Conservation (phyloP, 1,284 basidiomycete genomes). For the Heterobasidion occidentale region DNA sequence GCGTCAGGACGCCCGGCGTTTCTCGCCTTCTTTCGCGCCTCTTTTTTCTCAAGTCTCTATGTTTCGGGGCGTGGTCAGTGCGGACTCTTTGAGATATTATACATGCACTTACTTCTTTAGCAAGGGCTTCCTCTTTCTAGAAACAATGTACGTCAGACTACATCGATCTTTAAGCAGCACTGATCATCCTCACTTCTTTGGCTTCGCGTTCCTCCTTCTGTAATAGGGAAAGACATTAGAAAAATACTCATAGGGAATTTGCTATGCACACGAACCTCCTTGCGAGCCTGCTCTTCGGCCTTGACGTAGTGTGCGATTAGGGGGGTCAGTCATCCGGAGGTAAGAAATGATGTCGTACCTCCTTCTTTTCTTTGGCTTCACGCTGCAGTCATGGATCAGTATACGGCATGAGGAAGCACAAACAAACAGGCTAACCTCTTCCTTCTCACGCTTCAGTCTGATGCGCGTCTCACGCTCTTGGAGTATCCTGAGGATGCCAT, state of each 20-base stretch:
- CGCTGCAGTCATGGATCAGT: conserved; percentile 34
- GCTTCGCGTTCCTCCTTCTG: conserved; percentile 48
- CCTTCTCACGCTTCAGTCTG: conserved; percentile 79
- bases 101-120: conserved; percentile 34
- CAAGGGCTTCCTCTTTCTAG: conserved; percentile 42
- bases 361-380: conserved; percentile 69
- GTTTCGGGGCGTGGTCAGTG: neutral
- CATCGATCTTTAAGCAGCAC: conserved; percentile 1
- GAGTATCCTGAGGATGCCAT: conserved; percentile 37
- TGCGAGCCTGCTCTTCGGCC: conserved; percentile 31
- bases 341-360: conserved; percentile 26
- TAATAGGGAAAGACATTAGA: neutral
- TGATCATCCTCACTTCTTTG: conserved; percentile 22
- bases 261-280: conserved; percentile 25
- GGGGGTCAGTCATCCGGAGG: neutral
- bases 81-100: neutral
- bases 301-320: conserved; percentile 6
- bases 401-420: conserved; percentile 12
- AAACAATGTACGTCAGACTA: conserved; percentile 10
- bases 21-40: conserved; percentile 41
- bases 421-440: conserved; percentile 42
- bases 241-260: neutral
- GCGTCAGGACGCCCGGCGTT: conserved; percentile 20
- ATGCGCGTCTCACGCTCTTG: conserved; percentile 75
- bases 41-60: conserved; percentile 41